Evolutionary conservation across 139 green algal genomes (phyloP).

Genomic region (Ulvella scutata): DNA sequence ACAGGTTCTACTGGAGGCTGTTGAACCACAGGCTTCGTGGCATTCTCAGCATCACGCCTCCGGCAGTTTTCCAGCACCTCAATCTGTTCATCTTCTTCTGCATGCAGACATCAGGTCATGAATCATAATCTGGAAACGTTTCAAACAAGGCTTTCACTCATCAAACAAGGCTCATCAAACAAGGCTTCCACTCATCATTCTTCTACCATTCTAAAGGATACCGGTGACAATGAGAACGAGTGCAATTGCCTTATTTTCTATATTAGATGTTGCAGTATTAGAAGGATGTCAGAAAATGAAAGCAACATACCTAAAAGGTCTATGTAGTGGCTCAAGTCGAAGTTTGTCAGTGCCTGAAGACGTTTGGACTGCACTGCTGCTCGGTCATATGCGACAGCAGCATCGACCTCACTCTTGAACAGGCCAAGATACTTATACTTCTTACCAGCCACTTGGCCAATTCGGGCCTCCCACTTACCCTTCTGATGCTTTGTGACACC

Average conservation of each 20-base stretch:
- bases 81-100: background rate
- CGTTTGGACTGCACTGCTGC: constrained; percentile 35
- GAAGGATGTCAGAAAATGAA: too few relatives aligned
- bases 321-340: constrained; percentile 38
- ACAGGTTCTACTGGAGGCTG: background rate
- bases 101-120: background rate
- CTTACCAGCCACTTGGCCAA: constrained; percentile 29
- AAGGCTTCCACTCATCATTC: too few relatives aligned
- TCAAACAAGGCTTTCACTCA: too few relatives aligned
- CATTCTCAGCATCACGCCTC: background rate
- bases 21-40: background rate
- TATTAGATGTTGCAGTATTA: too few relatives aligned
- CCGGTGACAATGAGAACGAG: too few relatives aligned
- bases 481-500: constrained; percentile 64
- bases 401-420: constrained; percentile 43
- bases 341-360: constrained; percentile 54
- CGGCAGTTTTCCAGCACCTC: background rate
- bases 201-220: too few relatives aligned
- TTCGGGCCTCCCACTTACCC: constrained; percentile 69
- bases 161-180: too few relatives aligned
- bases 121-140: too few relatives aligned
- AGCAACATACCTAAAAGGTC: constrained; percentile 24
- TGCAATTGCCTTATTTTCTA: too few relatives aligned
- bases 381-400: constrained; percentile 54
- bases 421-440: constrained; percentile 47